Base-by-base conservation (phyloP, 148 eudicot genomes). In the Rhododendron mucronatum region DNA sequence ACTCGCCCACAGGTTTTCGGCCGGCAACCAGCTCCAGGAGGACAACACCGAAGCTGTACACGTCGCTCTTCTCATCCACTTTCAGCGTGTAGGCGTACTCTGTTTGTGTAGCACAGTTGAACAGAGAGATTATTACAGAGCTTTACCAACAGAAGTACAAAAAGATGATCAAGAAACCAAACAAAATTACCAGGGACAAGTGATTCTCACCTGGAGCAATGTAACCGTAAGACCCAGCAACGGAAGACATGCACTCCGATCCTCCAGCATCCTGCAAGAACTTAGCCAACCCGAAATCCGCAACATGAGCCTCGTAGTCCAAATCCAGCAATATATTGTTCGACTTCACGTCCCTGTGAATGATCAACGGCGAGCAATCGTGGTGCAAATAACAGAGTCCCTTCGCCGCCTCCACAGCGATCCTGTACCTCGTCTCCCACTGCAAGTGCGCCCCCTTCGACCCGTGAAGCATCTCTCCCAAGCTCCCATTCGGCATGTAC, bases 261-360 rank as follows among this genome's bases (percentile, higher is more conserved):
- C 91, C 92, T 41, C 90, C 94, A 71, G 90, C 91, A 50, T 89
- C 93, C 75, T 88, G 80, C 45, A 92, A 85, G 85, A 97, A 95
- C 95, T 95, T 97, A 50, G 98, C 99, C 1, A 97, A 92, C 59
- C 99, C 99, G 37, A 97, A 97, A 91, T 96, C 99, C 81, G 99
- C 99, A 9, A 96, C 99, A 88, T 96, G 99, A 48, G 98, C 99
- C 87, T 94, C 98, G 74, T 90, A 94, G 85, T 95, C 95, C 1
- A 88, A 91, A 86, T 96, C 99, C 59, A 96, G 93, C 84, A 96
- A 83, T 80, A 96, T 96, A 39, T 96, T 96, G 82, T 95, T 96
- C 33, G 95, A 93, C 84, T 96, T 96, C 78, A 96, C 99, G 84
- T 96, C 99, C 53, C 99, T 90, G 28, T 96, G 99, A 79, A 96